Base-by-base conservation (phyloP, 345 rosid species). In the Carallia brachiata region DNA sequence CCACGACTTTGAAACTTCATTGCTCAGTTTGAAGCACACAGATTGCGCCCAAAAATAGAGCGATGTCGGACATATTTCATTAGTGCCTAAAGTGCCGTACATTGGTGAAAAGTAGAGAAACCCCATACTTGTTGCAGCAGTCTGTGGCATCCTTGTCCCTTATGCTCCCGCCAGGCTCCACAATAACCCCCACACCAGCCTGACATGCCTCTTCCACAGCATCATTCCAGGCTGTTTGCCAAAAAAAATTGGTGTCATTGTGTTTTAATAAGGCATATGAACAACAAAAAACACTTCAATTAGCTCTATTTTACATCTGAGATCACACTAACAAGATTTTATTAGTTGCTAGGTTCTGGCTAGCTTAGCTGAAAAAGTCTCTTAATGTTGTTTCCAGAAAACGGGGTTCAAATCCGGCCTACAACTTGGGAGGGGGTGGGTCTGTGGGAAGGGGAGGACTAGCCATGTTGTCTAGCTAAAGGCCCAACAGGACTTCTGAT, bases 141-240 rank as follows among this genome's bases (percentile, higher is more conserved):
- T 92, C 98, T 48, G 92, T 71, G 36, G 94, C 98, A 70, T 95
- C 97, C 70, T 84, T 75, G 73, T 90, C 98, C 82, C 98, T 81
- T 4, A 86, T 90, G 86, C 97, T 92, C 3, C 98, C 97, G 39
- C 98, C 99, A 7, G 98, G 99, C 73, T 92, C 99, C 28, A 91
- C 94, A 68, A 95, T 90, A 2, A 78, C 84, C 65, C 93, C 88
- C 37, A 95, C 57, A 10, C 97, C 98, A 7, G 79, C 87, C 80
- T 88, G 68, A 30, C 99, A 95, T 36, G 99, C 99, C 72, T 92
- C 96, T 77, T 95, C 97, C 67, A 90, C 96, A 2, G 91, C 97
- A 78, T 92, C 98, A 31, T 90, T 92, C 99, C 97, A 95, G 56
- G 97, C 96, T 95, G 85, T 73, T 44, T 36, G 70, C 57, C 34